Conservation (phyloP, 2,329 filamentous ascomycete genomes). For the Calonectria leucothoes region DNA sequence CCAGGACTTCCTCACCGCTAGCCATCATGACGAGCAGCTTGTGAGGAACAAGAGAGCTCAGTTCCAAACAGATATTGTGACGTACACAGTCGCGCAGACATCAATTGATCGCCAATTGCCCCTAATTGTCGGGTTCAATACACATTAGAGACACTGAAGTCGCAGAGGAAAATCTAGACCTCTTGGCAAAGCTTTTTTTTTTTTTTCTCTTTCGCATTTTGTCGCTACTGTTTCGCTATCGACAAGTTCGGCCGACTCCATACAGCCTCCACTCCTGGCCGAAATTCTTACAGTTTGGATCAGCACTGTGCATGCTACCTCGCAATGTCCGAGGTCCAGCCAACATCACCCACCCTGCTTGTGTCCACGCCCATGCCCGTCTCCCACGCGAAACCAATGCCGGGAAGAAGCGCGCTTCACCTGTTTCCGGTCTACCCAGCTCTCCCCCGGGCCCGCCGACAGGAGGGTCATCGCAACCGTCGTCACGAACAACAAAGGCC, state of each 20-base stretch:
- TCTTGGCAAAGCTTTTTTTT: slow-evolving; percentile 9
- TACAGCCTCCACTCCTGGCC: slow-evolving; percentile 15
- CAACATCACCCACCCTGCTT: slow-evolving; percentile 13
- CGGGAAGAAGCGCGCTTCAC: slow-evolving; percentile 37
- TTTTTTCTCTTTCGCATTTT: background rate
- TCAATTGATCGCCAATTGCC: background rate
- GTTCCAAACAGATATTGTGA: background rate
- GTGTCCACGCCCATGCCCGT: slow-evolving; percentile 15
- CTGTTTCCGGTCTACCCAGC: slow-evolving; percentile 33
- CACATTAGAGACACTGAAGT: background rate
- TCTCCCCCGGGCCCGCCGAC: slow-evolving; percentile 23
- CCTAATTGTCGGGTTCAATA: slow-evolving; percentile 2
- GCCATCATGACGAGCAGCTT: background rate
- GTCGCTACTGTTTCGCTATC: slow-evolving; percentile 6
- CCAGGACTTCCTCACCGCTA: background rate
- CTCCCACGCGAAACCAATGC: slow-evolving; percentile 37
- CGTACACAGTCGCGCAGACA: background rate
- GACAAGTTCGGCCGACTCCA: slow-evolving; percentile 17
- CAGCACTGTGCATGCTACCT: slow-evolving; percentile 17
- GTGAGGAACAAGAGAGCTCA: background rate
- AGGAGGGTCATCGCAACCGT: slow-evolving; percentile 18
- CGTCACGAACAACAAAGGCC: slow-evolving; percentile 35
- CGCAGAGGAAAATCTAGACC: background rate
- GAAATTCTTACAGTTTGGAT: slow-evolving; percentile 5
- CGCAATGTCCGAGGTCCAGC: slow-evolving; percentile 1